Base-by-base conservation (phyloP, 1,284 basidiomycete species). In the Cryptococcus sp. region DNA sequence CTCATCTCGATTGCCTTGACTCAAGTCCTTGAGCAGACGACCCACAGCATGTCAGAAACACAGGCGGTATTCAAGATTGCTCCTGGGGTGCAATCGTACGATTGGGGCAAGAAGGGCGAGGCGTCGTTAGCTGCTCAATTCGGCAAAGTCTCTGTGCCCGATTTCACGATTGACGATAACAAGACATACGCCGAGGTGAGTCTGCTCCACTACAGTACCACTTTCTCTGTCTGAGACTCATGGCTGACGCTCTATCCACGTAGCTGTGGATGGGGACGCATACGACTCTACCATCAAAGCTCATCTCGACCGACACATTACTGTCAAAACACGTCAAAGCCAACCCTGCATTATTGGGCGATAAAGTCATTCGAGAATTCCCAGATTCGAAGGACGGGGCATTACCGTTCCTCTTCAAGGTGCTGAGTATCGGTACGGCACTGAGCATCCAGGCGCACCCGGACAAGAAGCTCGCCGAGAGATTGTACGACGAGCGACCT, bases 191-290 rank as follows among this genome's bases (percentile, higher is more conserved):
- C 86, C 38, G 86, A 88, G 81, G 86, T 86, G 58, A 58, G 83
- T 48, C 10, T 8, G 5, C 22, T n/a, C 13, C 19, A 30, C 43
- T 22, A n/a, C 43, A 35, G 25, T 17, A 22, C 48, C 30, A 15
- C 16, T 22, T 13, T 5, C 22, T 47, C 20, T 22, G 13, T 5
- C 22, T 47, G 16, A 17, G 35, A 41, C 51, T 54, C 30, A 41
- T 23, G 17, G 10, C 49, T 25, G 19, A 35, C 30, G 8, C 7
- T 2, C 30, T 35, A 35, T 8, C 25, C 40, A 46, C 10, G 15
- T 46, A 95, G 91, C 81, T 96, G 47, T 99, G 96, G 96, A 99
- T 99, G 95, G 96, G 96, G 17, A 98, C 96, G 0, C 96, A 99
- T 72, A 85, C 91, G 1, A 90, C 85, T 23, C 85, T 92, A 11